phyloP scores from a whole-genome alignment of 352 stramenopile genomes.

The Pythium sp. region DNA sequence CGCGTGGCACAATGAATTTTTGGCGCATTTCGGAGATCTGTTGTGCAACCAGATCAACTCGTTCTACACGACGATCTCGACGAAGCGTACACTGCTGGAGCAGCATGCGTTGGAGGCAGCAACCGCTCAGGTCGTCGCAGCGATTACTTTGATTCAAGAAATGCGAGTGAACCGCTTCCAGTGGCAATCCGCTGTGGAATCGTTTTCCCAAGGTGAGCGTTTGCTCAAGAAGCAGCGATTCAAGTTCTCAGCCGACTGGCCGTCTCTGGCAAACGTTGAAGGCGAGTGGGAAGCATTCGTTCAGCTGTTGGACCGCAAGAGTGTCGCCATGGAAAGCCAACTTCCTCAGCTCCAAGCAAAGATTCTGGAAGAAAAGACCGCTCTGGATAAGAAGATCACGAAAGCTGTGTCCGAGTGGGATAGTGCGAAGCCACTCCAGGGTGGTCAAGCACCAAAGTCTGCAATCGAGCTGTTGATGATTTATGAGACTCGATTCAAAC shows the following conservation, averaged over 20 bases:
- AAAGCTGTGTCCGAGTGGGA: conserved; percentile 83
- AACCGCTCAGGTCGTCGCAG: conserved; percentile 95
- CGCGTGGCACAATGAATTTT: conserved; percentile 98
- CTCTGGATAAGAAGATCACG: conserved; percentile 78
- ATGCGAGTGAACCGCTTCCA: conserved; percentile 69
- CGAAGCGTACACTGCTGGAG: conserved; percentile 90
- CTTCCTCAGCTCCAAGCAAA: conserved; percentile 97
- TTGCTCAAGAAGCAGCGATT: conserved; percentile 96
- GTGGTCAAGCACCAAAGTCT: conserved; percentile 59
- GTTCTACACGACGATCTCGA: conserved; percentile 85
- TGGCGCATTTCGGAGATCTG: conserved; percentile 94
- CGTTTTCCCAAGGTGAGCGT: conserved; percentile 93
- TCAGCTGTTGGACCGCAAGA: conserved; percentile 88
- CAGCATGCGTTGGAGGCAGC: conserved; percentile 93
- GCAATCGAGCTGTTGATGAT: conserved; percentile 81
- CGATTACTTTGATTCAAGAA: conserved; percentile 88
- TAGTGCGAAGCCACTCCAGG: conserved; percentile 73
- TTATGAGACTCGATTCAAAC: conserved; percentile 82
- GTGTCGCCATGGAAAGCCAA: conserved; percentile 94
- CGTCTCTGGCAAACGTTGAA: conserved; percentile 94
- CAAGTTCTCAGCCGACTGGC: conserved; percentile 95
- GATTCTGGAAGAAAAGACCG: conserved; percentile 95
- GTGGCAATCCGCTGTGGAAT: conserved; percentile 82
- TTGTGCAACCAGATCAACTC: conserved; percentile 92
- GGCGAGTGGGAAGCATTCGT: conserved; percentile 96